A percentile compares a stretch with the other conserved stretches of the same genome.
Evolutionary conservation across 139 green algal genomes (phyloP).

Genomic region (Trebouxia sp.): DNA sequence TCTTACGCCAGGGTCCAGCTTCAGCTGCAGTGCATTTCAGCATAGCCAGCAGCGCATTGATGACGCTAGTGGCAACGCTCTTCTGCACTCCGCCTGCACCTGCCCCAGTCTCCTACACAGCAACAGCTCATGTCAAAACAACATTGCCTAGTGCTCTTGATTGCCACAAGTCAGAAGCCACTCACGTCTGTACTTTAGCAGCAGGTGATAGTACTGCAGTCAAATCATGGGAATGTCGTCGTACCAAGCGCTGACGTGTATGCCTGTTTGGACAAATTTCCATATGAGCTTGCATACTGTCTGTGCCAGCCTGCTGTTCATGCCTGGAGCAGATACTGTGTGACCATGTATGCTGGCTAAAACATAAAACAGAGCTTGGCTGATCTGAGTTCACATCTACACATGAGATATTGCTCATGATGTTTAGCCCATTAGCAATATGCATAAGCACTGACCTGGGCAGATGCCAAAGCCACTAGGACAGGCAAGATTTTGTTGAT

Average conservation of each 20-base stretch:
- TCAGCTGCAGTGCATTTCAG: slow-evolving; percentile 30
- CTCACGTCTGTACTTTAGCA: neutral
- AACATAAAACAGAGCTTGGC: neutral
- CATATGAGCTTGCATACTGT: too few relatives aligned
- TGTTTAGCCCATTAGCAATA: neutral
- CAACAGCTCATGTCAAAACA: too few relatives aligned
- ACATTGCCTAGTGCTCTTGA: neutral
- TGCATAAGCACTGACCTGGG: neutral
- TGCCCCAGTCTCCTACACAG: neutral
- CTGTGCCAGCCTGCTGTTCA: too few relatives aligned
- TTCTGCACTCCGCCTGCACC: slow-evolving; percentile 7
- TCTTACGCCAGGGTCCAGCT: slow-evolving; percentile 43
- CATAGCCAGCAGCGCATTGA: slow-evolving; percentile 34
- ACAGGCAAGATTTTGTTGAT: slow-evolving; percentile 46
- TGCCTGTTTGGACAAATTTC: too few relatives aligned
- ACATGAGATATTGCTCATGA: neutral
- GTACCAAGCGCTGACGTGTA: neutral
- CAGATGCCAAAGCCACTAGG: slow-evolving; percentile 43
- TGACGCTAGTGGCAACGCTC: slow-evolving; percentile 38
- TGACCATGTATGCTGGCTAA: neutral
- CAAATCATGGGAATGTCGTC: too few relatives aligned
- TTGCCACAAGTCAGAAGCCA: neutral
- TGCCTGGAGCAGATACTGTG: neutral
- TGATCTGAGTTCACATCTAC: neutral
- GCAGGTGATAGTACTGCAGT: neutral